phyloP scores from a whole-genome alignment of 2,329 filamentous ascomycete species.

The Trichophyton mentagrophytes region DNA sequence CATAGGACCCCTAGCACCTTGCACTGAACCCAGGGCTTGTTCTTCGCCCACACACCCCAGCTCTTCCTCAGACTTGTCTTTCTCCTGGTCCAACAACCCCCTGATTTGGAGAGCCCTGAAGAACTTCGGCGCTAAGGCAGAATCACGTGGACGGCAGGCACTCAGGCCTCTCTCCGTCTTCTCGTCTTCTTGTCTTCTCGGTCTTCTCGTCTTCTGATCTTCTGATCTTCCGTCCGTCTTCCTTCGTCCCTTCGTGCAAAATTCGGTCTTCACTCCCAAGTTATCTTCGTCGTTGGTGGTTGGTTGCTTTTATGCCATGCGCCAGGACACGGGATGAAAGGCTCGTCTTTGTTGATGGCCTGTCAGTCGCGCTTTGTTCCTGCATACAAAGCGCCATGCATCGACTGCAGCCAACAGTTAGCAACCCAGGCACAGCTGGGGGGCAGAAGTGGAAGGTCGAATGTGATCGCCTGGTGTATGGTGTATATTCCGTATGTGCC shows the following conservation, averaged over 20 bases:
- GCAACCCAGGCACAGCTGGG: background rate
- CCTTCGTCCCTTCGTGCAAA: background rate
- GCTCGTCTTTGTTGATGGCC: background rate
- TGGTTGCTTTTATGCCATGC: background rate
- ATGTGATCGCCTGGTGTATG: background rate
- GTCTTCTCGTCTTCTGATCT: too few relatives aligned
- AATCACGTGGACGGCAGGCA: too few relatives aligned
- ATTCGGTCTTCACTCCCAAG: background rate
- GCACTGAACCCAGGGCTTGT: too few relatives aligned
- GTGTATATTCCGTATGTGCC: background rate
- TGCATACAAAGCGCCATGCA: background rate
- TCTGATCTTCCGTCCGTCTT: background rate
- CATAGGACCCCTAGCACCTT: background rate
- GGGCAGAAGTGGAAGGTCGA: background rate
- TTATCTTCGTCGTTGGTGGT: background rate
- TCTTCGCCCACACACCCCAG: too few relatives aligned
- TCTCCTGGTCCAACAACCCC: too few relatives aligned
- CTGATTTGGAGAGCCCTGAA: too few relatives aligned
- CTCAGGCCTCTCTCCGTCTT: background rate
- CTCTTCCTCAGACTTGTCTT: too few relatives aligned
- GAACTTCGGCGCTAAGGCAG: too few relatives aligned
- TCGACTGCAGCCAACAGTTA: background rate
- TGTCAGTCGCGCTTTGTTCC: background rate
- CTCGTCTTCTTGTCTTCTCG: too few relatives aligned
- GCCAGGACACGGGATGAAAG: background rate